phyloP scores from a whole-genome alignment of 176 grass and related monocot genomes.

The Eragrostis nindensis region DNA sequence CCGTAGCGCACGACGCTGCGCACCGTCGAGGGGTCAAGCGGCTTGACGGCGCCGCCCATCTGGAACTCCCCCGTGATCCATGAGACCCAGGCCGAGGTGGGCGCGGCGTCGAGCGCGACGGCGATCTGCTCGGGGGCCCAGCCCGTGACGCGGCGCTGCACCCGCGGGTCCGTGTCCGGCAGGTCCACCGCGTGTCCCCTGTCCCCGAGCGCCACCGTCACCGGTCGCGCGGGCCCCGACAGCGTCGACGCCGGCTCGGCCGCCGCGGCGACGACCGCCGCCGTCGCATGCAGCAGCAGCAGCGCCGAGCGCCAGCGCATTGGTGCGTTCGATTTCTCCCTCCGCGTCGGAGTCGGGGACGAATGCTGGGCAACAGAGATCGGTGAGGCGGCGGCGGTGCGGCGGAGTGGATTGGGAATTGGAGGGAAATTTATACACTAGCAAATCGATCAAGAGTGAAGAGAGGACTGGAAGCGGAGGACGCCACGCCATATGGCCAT shows the following conservation, averaged over 20 bases:
- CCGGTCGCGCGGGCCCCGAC: slow-evolving; percentile 52
- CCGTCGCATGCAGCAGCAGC: background rate
- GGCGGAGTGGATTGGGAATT: background rate
- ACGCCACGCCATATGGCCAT: too few species aligned
- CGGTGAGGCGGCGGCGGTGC: background rate
- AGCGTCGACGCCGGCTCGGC: slow-evolving; percentile 59
- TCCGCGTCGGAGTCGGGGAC: background rate
- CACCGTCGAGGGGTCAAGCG: slow-evolving; percentile 54
- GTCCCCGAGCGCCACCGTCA: slow-evolving; percentile 54
- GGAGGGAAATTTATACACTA: slow-evolving; percentile 37
- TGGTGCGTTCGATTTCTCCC: background rate
- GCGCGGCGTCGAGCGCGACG: slow-evolving; percentile 67
- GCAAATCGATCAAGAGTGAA: background rate
- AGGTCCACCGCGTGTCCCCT: slow-evolving; percentile 67
- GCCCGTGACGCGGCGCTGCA: slow-evolving; percentile 54
- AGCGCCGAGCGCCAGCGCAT: slow-evolving; percentile 10
- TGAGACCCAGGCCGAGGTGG: slow-evolving; percentile 83
- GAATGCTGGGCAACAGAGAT: background rate
- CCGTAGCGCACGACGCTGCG: slow-evolving; percentile 74
- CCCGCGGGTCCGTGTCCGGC: slow-evolving; percentile 64
- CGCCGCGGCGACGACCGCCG: background rate
- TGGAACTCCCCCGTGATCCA: slow-evolving; percentile 83
- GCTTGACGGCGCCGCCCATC: slow-evolving; percentile 61
- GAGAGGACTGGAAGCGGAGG: background rate
- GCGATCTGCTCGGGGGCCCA: slow-evolving; percentile 84